Conservation (phyloP, 2,329 filamentous ascomycete species). For the Exophiala bonariae region DNA sequence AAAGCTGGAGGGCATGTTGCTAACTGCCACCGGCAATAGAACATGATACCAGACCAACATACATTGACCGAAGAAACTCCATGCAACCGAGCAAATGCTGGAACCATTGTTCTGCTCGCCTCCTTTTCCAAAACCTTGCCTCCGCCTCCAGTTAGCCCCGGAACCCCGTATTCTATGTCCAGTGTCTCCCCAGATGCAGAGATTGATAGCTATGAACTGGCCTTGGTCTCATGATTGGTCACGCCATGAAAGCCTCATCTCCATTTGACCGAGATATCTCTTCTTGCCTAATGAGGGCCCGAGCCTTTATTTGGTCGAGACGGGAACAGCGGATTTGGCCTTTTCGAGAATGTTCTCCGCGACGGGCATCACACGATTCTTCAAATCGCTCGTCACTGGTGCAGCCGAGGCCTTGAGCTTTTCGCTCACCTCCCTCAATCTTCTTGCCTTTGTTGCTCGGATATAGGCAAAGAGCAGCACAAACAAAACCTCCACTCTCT, state of each 20-base stretch:
- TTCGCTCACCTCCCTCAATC: constrained; percentile 67
- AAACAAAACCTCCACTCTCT: constrained; percentile 88
- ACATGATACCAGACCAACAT: no score
- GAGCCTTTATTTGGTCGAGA: constrained; percentile 45
- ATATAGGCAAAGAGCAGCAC: constrained; percentile 82
- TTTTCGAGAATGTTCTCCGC: constrained; percentile 39
- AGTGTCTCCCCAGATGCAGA: no score
- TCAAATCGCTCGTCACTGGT: constrained; percentile 9
- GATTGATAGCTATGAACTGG: no score
- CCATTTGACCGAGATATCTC: neutral
- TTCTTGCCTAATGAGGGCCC: neutral
- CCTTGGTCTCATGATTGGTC: constrained; percentile 1
- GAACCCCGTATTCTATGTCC: no score
- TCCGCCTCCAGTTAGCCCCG: no score
- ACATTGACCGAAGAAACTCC: no score
- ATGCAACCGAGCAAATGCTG: no score
- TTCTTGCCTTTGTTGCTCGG: constrained; percentile 66
- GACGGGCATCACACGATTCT: constrained; percentile 19
- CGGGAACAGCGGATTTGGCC: constrained; percentile 54
- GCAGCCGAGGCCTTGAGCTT: constrained; percentile 18
- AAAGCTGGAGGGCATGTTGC: no score
- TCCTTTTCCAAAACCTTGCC: no score
- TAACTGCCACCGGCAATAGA: no score
- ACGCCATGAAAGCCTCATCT: neutral
- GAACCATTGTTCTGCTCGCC: no score